Evolutionary conservation across 2,329 filamentous ascomycete genomes (phyloP).

Genomic region (Lanzia echinophila): DNA sequence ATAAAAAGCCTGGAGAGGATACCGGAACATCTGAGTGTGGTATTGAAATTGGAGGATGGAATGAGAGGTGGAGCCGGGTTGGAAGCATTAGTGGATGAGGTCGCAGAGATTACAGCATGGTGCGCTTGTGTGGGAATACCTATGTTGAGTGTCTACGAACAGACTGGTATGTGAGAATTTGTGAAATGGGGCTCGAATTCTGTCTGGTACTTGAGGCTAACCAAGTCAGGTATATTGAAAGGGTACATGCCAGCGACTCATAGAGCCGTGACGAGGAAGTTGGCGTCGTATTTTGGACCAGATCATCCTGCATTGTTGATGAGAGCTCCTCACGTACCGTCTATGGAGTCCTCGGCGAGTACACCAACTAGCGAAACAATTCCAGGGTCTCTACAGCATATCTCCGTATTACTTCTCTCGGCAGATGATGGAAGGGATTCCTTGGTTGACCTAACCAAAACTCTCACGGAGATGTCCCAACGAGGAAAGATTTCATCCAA

Average conservation of each 20-base stretch:
- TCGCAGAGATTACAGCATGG: slow-evolving; percentile 89
- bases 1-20: slow-evolving; percentile 66
- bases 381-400: slow-evolving; percentile 33
- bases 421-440: slow-evolving; percentile 87
- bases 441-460: slow-evolving; percentile 90
- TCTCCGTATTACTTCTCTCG: slow-evolving; percentile 71
- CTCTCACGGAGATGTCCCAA: slow-evolving; percentile 91
- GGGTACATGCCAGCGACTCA: slow-evolving; percentile 82
- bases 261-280: slow-evolving; percentile 68
- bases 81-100: slow-evolving; percentile 81
- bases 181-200: too few species aligned
- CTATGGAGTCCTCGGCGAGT: slow-evolving; percentile 44
- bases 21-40: slow-evolving; percentile 81
- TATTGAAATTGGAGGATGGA: slow-evolving; percentile 68
- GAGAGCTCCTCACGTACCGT: slow-evolving; percentile 62
- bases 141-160: slow-evolving; percentile 84
- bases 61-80: slow-evolving; percentile 65
- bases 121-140: slow-evolving; percentile 84
- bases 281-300: slow-evolving; percentile 81
- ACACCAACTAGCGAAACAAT: slow-evolving; percentile 37
- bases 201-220: not conserved
- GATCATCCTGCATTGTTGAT: slow-evolving; percentile 66
- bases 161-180: slow-evolving; percentile 57
- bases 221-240: slow-evolving; percentile 69
- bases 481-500: slow-evolving; percentile 71